phyloP scores from a whole-genome alignment of 2,329 filamentous ascomycete genomes.

The Fusarium begoniae region DNA sequence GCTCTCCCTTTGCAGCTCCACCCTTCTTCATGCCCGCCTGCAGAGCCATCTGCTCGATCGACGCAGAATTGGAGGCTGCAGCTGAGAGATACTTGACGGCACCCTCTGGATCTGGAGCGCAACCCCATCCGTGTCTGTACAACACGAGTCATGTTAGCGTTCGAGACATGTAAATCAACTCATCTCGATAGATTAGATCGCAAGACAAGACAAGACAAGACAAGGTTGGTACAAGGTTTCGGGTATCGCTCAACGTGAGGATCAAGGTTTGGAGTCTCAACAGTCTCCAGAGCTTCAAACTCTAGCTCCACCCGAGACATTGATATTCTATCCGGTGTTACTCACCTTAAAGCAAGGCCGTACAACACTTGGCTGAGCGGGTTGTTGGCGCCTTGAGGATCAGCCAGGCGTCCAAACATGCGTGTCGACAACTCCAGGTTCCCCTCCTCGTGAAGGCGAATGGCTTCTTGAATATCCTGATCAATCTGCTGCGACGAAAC shows the following conservation, averaged over 20 bases:
- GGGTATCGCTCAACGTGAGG: not conserved
- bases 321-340: not conserved
- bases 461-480: slow-evolving; percentile 91
- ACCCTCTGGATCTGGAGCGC: slow-evolving; percentile 72
- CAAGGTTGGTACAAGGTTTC: not conserved
- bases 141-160: slow-evolving; percentile 26
- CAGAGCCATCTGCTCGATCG: slow-evolving; percentile 85
- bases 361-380: slow-evolving; percentile 95
- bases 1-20: slow-evolving; percentile 92
- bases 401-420: slow-evolving; percentile 85
- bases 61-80: slow-evolving; percentile 89
- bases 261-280: slow-evolving; percentile 16
- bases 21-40: slow-evolving; percentile 91
- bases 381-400: slow-evolving; percentile 87
- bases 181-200: not conserved
- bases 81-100: slow-evolving; percentile 87
- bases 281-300: slow-evolving; percentile 11
- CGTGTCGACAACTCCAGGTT: slow-evolving; percentile 81
- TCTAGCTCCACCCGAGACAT: slow-evolving; percentile 25
- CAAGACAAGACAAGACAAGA: not conserved
- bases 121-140: slow-evolving; percentile 90
- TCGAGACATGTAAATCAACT: not conserved
- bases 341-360: slow-evolving; percentile 84
- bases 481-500: slow-evolving; percentile 63
- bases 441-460: slow-evolving; percentile 87